Evolutionary conservation across 2,329 filamentous ascomycete genomes (phyloP), one percentile per base, ranked within the genome.

Genomic region (Neofusicoccum laricinum): DNA sequence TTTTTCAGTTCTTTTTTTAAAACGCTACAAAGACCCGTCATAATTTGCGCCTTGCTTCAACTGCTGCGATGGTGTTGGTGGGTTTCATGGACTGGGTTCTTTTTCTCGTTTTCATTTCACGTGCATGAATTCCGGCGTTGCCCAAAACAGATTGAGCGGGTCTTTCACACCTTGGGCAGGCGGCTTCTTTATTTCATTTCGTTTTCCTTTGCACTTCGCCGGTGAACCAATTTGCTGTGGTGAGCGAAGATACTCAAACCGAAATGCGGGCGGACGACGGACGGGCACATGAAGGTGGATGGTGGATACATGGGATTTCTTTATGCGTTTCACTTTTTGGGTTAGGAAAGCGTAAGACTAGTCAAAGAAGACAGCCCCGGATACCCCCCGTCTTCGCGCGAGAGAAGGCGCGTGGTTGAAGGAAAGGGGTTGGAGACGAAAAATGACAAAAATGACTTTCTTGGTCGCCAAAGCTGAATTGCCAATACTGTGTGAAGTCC

Each of bases 91-190:
- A 25, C 10, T 50, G 19, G 43, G 43, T 11, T 15, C n/a, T 30
- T 57, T 19, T 17, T 25, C 14, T 41, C 32, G 11, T 48, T 21
- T 25, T 45, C 32, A 41, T 57, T 41, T 43, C 21, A 61, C 46
- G 58, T 61, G 58, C 58, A 61, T 61, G 58, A 50, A 2, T 36
- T 59, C 17, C 19, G 58, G 58, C 58, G 58, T 61, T 41, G 58
- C 58, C 58, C 36, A 61, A 61, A 49, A 49, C 58, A 61, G 58
- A 61, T 61, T 61, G 58, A 49, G 45, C n/a, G 55, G 55, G 55
- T 17, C 10, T 30, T 19, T 19, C 11, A 36, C 21, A 3, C 25
- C 32, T 46, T 46, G 55, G 55, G 55, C 55, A 46, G 55, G 55
- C 40, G 32, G 41, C n/a, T 46, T 43, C 21, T 15, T 46, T 34